Base-by-base conservation (phyloP, 177 flowering plant genomes). In the Vitis hybrid region DNA sequence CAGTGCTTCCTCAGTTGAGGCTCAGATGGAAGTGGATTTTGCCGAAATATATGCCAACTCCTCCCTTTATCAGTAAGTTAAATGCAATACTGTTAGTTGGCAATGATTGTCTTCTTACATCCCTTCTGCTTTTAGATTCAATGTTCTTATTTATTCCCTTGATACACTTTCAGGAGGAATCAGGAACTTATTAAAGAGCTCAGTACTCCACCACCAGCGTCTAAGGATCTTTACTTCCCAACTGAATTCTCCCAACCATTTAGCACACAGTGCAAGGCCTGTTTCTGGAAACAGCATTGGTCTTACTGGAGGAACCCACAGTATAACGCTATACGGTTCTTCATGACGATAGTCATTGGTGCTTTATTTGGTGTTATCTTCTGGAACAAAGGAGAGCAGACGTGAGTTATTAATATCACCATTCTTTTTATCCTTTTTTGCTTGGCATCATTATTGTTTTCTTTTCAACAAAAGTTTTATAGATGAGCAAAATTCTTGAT, bases 241-340 rank as follows among this genome's bases (percentile, higher is more conserved):
- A 83, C 97, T 34, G 72, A 84, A 73, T 88, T 86, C 74, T 84
- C 94, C 1, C 96, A 87, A 67, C 61, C 87, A 18, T 88, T 91
- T 71, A 11, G 68, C 5, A 73, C 81, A 52, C 97, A 92, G 75
- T 91, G 81, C 81, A 82, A 68, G 21, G 95, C 97, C 66, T 89
- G 91, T 75, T 88, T 92, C 74, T 91, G 92, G 96, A 92, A 92
- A 72, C 94, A 89, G 56, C 71, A 84, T 50, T 79, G 83, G 89
- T 92, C 97, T 39, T 89, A 92, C 70, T 92, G 97, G 97, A 88
- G 89, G 66, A 78, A 92, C 70, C 84, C 96, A 54, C 81, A 77
- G 61, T 91, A 91, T 64, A 89, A 88, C 68, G 86, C 84, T 55
- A 67, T 83, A 32, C 83, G 96, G 12, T 82, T 89, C 60, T 68